Conservation (phyloP, 2,329 filamentous ascomycete species). For the Erysiphe pulchra region DNA sequence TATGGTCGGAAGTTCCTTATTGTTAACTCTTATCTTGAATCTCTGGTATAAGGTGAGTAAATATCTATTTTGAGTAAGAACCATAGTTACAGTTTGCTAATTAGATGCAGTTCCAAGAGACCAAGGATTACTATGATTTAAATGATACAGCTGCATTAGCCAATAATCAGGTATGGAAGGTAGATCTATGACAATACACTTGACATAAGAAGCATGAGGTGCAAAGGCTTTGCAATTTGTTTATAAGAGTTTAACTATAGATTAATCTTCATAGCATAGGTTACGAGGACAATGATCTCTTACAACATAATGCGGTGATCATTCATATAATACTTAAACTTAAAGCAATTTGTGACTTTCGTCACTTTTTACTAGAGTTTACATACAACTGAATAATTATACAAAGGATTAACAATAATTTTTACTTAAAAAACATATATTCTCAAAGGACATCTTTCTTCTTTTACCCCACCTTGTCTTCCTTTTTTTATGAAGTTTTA, state of each 20-base stretch:
- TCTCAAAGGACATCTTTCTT: too few species aligned
- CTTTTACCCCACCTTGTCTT: too few species aligned
- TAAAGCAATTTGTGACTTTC: too few species aligned
- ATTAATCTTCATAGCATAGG: background rate
- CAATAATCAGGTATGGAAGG: background rate
- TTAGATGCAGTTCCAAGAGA: background rate
- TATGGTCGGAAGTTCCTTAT: slow-evolving; percentile 55
- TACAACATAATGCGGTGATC: too few species aligned
- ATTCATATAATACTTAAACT: too few species aligned
- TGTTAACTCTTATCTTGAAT: slow-evolving; percentile 58
- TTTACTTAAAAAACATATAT: too few species aligned
- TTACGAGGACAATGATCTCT: background rate
- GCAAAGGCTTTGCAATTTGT: background rate
- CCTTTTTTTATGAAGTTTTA: too few species aligned
- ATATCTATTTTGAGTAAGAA: background rate
- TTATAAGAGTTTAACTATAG: background rate
- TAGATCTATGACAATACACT: background rate
- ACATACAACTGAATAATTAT: too few species aligned
- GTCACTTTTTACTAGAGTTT: too few species aligned
- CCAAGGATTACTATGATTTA: background rate
- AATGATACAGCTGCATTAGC: background rate
- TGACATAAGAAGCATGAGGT: background rate
- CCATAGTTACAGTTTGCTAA: background rate
- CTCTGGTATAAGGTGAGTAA: slow-evolving; percentile 54
- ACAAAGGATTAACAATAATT: too few species aligned